Percentiles rank a stretch among this genome's conserved stretches.
Evolutionary conservation across 129 eudicot species (phyloP).

Genomic region (Saussurea involucrata): DNA sequence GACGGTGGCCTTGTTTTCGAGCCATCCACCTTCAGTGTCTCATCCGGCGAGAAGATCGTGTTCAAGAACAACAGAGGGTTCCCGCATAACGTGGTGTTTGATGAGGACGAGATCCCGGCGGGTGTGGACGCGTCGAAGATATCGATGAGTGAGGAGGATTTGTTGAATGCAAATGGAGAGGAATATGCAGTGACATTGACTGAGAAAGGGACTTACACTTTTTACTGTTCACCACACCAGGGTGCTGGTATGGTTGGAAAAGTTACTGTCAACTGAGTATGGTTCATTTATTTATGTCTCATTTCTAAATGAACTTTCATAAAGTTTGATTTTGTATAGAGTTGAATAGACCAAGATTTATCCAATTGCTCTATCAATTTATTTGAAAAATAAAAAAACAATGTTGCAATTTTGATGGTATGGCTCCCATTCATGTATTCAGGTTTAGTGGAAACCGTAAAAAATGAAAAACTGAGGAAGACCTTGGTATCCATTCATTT

Average conservation of each 20-base stretch:
- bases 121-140: constrained; percentile 74
- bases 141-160: constrained; percentile 74
- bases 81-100: constrained; percentile 94
- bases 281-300: constrained; percentile 12
- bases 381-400: neutral
- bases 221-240: constrained; percentile 90
- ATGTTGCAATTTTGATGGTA: neutral
- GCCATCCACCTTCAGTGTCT: constrained; percentile 51
- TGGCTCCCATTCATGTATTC: neutral
- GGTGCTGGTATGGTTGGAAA: constrained; percentile 97
- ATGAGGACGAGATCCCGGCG: constrained; percentile 82
- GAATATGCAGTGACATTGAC: constrained; percentile 55
- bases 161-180: constrained; percentile 76
- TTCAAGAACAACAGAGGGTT: constrained; percentile 92
- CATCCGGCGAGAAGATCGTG: constrained; percentile 70
- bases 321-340: constrained; percentile 25
- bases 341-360: constrained; percentile 14
- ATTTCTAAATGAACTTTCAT: neutral
- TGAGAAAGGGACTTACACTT: constrained; percentile 83
- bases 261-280: constrained; percentile 58
- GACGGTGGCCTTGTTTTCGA: constrained; percentile 66
- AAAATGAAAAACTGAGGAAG: no score
- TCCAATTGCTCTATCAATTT: constrained; percentile 6
- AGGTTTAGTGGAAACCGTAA: no score
- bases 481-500: no score